Conservation (phyloP, 2,329 filamentous ascomycete species). For the Talaromyces sp. region DNA sequence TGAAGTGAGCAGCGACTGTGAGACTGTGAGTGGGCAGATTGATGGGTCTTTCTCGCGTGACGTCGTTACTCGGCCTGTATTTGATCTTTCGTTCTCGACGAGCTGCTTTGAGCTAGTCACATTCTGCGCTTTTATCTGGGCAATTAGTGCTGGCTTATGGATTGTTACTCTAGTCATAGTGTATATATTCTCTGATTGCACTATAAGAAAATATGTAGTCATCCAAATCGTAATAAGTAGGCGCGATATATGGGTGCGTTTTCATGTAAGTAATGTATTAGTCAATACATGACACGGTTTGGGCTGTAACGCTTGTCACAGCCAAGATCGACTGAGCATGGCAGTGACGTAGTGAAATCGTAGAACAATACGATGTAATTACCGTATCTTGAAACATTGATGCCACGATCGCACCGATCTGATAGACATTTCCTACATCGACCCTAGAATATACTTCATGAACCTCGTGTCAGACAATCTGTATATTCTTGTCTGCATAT, state of each 20-base stretch:
- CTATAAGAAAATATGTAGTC: not conserved
- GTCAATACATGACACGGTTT: not conserved
- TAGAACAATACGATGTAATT: not conserved
- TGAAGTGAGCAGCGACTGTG: not conserved
- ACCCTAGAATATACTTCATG: not conserved
- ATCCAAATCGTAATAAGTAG: not conserved
- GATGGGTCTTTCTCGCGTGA: constrained; percentile 30
- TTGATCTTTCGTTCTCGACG: not conserved
- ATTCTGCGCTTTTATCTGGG: not conserved
- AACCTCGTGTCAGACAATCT: not conserved
- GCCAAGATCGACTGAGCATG: not conserved
- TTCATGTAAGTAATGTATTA: not conserved
- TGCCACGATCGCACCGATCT: not conserved
- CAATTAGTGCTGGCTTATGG: not conserved
- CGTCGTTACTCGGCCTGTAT: constrained; percentile 30
- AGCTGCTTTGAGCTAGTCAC: constrained; percentile 2
- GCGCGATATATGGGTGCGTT: not conserved
- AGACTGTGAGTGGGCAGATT: not conserved
- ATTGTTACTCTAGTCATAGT: too few species aligned
- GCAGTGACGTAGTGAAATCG: constrained; percentile 7
- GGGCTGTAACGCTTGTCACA: not conserved
- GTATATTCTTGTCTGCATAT: not conserved
- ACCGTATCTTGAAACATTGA: not conserved
- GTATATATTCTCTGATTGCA: not conserved
- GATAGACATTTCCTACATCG: not conserved